These are phyloP conservation scores for Lepidium didymum DNA, from an alignment of 345 rosid species.

Conservation along the genomic window DNA sequence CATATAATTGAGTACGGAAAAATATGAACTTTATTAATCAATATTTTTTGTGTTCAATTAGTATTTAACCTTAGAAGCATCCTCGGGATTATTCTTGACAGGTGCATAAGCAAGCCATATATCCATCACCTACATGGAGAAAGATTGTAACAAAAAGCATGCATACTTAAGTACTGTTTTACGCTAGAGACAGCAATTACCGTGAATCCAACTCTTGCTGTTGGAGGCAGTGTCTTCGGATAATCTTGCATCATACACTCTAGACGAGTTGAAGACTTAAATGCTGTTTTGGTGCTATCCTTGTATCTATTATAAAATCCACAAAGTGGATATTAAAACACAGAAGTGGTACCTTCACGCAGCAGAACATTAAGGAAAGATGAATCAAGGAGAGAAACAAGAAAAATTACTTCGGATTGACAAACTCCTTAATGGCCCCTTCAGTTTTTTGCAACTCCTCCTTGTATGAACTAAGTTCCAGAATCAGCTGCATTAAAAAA, in stretches of 20 bases:
- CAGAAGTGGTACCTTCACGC: not conserved
- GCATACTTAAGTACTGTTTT: not conserved
- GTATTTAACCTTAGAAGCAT: conserved; percentile 75
- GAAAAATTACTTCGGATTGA: conserved; percentile 81
- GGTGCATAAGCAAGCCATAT: conserved; percentile 93
- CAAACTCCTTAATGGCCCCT: conserved; percentile 94
- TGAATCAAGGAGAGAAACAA: conserved; percentile 4
- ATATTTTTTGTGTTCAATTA: not conserved
- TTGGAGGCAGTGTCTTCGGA: conserved; percentile 84
- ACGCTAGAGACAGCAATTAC: conserved; percentile 33
- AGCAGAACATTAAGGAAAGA: not conserved
- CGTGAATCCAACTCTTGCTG: conserved; percentile 88
- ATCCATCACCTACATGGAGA: conserved; percentile 58
- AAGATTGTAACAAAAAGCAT: conserved; percentile 4
- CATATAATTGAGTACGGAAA: not conserved
- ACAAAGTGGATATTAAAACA: conserved; percentile 1
- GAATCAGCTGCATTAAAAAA: conserved; percentile 54
- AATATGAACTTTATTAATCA: not conserved
- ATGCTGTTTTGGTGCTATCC: conserved; percentile 81
- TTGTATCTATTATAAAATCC: conserved; percentile 56
- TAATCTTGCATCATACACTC: conserved; percentile 99
- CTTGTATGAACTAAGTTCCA: conserved; percentile 73
- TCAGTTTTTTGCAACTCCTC: conserved; percentile 87
- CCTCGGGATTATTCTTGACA: conserved; percentile 88
- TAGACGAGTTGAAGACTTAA: conserved; percentile 85